phyloP scores from a whole-genome alignment of 2,329 filamentous ascomycete species.

The Xylariaceae sp. region DNA sequence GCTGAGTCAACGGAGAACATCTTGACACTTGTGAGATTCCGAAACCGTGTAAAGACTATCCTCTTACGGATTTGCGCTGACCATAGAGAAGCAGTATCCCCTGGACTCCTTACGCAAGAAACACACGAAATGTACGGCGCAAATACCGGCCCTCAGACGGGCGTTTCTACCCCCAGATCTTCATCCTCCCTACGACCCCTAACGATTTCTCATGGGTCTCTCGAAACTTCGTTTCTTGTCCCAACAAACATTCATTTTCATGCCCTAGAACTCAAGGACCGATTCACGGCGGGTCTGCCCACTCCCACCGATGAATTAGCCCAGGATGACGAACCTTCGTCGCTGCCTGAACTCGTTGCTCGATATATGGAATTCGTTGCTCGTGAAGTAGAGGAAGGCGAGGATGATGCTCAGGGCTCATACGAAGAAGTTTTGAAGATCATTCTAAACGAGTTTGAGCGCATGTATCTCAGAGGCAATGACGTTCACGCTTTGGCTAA shows the following conservation, averaged over 20 bases:
- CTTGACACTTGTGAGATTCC: constrained; percentile 12
- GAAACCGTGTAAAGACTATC: neutral
- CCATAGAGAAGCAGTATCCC: neutral
- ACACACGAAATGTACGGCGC: constrained; percentile 77
- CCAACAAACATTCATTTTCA: constrained; percentile 95
- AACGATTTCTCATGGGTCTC: constrained; percentile 83
- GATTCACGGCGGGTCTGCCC: constrained; percentile 79
- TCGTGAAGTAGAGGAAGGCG: constrained; percentile 82
- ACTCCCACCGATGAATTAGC: constrained; percentile 93
- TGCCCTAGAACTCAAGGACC: constrained; percentile 87
- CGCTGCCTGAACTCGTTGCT: constrained; percentile 83
- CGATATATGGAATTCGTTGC: constrained; percentile 90
- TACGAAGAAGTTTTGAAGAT: constrained; percentile 92
- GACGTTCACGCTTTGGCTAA: constrained; percentile 90
- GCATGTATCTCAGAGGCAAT: constrained; percentile 88
- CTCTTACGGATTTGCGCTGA: neutral
- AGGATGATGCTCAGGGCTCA: constrained; percentile 81
- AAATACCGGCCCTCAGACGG: constrained; percentile 80
- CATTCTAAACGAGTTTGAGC: constrained; percentile 91
- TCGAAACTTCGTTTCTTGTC: constrained; percentile 94
- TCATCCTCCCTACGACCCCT: constrained; percentile 88
- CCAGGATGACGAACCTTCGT: constrained; percentile 98
- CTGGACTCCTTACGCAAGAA: neutral
- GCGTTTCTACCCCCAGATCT: constrained; percentile 92
- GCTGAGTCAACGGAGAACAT: constrained; percentile 36